These are phyloP conservation scores for Neurospora sp. DNA, from an alignment of 495 filamentous ascomycete genomes.

Conservation along the genomic window DNA sequence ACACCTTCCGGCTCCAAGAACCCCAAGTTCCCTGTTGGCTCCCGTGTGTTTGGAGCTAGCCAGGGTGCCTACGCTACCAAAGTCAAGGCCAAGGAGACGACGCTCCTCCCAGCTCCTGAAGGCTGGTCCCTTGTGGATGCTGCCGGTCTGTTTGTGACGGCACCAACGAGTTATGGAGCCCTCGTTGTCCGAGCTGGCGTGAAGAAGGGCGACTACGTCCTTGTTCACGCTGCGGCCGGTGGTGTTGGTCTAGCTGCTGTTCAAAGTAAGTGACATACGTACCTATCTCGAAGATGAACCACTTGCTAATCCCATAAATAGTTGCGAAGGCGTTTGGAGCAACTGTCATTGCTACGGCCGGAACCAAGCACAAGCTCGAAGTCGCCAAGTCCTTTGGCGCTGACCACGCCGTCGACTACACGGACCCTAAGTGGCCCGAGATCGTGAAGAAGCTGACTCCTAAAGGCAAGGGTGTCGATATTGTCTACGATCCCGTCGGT, in stretches of 20 bases:
- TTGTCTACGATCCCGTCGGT: slow-evolving; percentile 85
- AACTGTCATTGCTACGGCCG: slow-evolving; percentile 80
- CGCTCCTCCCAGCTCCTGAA: slow-evolving; percentile 60
- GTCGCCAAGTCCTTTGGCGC: slow-evolving; percentile 74
- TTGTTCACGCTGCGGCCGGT: slow-evolving; percentile 87
- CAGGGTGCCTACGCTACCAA: slow-evolving; percentile 83
- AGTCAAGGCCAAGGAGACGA: slow-evolving; percentile 52
- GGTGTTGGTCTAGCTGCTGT: slow-evolving; percentile 89
- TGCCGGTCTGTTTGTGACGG: slow-evolving; percentile 83
- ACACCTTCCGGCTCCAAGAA: slow-evolving; percentile 39
- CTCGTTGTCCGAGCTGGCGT: slow-evolving; percentile 68
- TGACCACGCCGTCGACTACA: slow-evolving; percentile 73
- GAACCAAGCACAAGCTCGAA: slow-evolving; percentile 63
- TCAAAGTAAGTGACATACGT: slow-evolving; percentile 37
- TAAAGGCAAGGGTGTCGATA: slow-evolving; percentile 66
- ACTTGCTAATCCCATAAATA: slow-evolving; percentile 5
- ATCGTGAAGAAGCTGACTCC: slow-evolving; percentile 66
- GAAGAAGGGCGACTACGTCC: slow-evolving; percentile 71
- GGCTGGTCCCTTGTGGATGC: slow-evolving; percentile 80
- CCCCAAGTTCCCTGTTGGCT: slow-evolving; percentile 56
- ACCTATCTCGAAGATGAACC: background rate
- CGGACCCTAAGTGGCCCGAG: slow-evolving; percentile 60
- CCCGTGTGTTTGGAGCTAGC: slow-evolving; percentile 74
- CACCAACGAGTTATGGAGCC: slow-evolving; percentile 80
- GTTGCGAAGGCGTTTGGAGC: slow-evolving; percentile 86